Base-by-base conservation (phyloP, 2,329 filamentous ascomycete genomes). In the Fusarium agapanthi region DNA sequence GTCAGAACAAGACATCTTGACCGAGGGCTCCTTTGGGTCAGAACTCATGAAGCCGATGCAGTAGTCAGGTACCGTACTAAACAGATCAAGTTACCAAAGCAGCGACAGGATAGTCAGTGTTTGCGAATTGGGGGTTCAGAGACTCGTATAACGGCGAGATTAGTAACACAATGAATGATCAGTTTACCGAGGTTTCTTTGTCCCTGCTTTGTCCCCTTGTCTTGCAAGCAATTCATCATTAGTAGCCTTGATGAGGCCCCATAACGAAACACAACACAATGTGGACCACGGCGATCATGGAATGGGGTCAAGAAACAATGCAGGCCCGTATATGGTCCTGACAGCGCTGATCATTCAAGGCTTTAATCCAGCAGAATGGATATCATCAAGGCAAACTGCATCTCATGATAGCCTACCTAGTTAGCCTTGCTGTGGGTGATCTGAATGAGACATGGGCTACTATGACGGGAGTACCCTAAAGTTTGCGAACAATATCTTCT, bases 1-100 rank as follows among this genome's bases (percentile, higher is more conserved):
- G 55, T 54, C 60, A 65, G 45, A 40, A 50, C 34, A 30, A 35
- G 55, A 53, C 15, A 26, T n/a, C 28, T 50, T 61, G 71, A 74
- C 71, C 71, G 71, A 74, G 18, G 20, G 12, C 68, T 72, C 60
- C 40, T 69, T 72, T 47, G 28, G 71, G 57, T 53, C 35, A 53
- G 43, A 38, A 54, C 18, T 67, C 45, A 30, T 54, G 50, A 54
- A 54, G 37, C 24, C 20, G 18, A 40, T n/a, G 34, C 37, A 54
- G 50, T 54, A 41, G 50, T 54, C 41, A 40, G 34, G n/a, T 34
- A 44, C 41, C 24, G 16, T 44, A 37, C 30, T 26, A 22, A 41
- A 37, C 24, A 30, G 30, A 14, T n/a, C 14, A 18, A 35, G 51
- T 44, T 43, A 16, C 34, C 28, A 53, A 38, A 50, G 24, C 37